Conservation (phyloP, 2,329 filamentous ascomycete genomes). For the Orbilia javanica region DNA sequence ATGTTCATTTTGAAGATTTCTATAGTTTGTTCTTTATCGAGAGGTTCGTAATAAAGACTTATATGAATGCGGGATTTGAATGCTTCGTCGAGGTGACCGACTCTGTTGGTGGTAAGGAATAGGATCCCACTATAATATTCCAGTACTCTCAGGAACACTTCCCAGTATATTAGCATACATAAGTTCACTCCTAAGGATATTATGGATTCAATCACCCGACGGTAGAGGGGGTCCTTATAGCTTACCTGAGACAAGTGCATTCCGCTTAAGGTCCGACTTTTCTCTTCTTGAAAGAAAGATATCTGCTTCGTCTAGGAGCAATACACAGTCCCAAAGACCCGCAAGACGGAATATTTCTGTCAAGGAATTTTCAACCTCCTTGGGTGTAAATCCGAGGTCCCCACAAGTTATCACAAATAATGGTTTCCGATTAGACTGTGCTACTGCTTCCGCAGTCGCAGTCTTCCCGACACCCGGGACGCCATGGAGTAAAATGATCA, state of each 20-base stretch:
- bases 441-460: constrained; percentile 65
- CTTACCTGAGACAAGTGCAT: constrained; percentile 60
- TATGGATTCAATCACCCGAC: not conserved
- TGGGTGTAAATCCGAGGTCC: constrained; percentile 67
- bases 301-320: constrained; percentile 65
- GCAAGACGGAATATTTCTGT: constrained; percentile 68
- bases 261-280: constrained; percentile 59
- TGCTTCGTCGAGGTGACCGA: constrained; percentile 69
- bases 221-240: not conserved
- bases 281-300: constrained; percentile 61
- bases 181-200: not conserved
- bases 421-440: constrained; percentile 64
- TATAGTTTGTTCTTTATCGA: constrained; percentile 58
- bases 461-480: constrained; percentile 70
- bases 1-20: constrained; percentile 62
- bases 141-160: constrained; percentile 61
- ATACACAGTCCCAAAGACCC: constrained; percentile 66
- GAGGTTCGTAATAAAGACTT: constrained; percentile 66
- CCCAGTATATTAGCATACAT: not conserved
- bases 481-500: constrained; percentile 68
- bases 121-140: constrained; percentile 63
- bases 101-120: constrained; percentile 62
- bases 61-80: constrained; percentile 69
- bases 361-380: constrained; percentile 68
- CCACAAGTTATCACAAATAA: constrained; percentile 70